These are phyloP conservation scores for Crithidia fasciculata DNA, from an alignment of 208 protist species.

Conservation along the genomic window DNA sequence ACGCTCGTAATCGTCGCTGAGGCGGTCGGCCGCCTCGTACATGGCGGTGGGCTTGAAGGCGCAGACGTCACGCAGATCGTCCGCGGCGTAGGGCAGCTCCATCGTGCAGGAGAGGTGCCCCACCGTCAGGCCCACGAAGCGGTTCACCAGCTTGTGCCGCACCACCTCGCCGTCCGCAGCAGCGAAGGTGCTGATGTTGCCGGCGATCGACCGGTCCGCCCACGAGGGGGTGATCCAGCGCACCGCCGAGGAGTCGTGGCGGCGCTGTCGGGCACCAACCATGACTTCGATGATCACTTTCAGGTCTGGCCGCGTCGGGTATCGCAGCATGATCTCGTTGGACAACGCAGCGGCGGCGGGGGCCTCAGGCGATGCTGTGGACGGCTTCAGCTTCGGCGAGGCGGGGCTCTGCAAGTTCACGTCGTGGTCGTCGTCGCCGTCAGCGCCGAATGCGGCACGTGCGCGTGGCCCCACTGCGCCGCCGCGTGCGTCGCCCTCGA, in stretches of 20 bases:
- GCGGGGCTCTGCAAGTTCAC: constrained; percentile 11
- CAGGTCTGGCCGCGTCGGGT: constrained; percentile 55
- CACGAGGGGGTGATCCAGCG: constrained; percentile 70
- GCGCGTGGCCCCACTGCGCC: too few relatives aligned
- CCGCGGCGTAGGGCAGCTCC: constrained; percentile 41
- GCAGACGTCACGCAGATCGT: constrained; percentile 38
- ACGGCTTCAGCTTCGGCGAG: constrained; percentile 7
- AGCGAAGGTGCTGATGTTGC: constrained; percentile 49
- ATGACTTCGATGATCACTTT: constrained; percentile 69
- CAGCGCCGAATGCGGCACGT: constrained; percentile 5
- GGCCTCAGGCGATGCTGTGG: not conserved
- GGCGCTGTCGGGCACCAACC: constrained; percentile 56
- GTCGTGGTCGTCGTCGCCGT: constrained; percentile 27
- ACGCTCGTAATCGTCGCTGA: constrained; percentile 34
- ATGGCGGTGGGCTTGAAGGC: constrained; percentile 19
- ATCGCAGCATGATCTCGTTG: constrained; percentile 55
- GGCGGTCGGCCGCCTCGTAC: constrained; percentile 27
- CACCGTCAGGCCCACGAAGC: constrained; percentile 63
- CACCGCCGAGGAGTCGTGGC: constrained; percentile 47
- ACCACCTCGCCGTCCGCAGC: constrained; percentile 57
- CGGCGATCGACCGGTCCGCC: constrained; percentile 21
- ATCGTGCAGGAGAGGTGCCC: constrained; percentile 66
- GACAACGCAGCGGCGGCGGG: not conserved
- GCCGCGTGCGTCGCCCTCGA: constrained; percentile 10
- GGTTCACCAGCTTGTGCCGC: constrained; percentile 60